Evolutionary conservation across 257 asterid species (phyloP).

Genomic region (Primulina tabacum): DNA sequence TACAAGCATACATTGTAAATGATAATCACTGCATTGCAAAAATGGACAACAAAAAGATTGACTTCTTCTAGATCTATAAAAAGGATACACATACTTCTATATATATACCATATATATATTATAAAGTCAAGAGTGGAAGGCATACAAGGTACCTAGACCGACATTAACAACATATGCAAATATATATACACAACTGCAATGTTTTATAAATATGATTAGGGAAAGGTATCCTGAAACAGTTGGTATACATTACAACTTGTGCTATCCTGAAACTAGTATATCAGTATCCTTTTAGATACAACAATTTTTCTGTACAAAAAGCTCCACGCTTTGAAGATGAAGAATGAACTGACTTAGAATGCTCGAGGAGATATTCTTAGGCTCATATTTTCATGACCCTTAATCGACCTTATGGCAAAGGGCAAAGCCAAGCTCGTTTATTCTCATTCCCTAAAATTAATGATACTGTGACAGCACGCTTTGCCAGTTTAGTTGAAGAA

Average conservation of each 20-base stretch:
- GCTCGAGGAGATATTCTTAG: conserved; percentile 7
- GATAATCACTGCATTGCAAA: too few relatives aligned
- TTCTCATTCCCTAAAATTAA: neutral
- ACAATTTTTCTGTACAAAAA: conserved; percentile 34
- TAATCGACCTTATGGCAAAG: conserved; percentile 9
- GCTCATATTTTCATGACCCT: conserved; percentile 25
- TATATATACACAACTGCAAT: too few relatives aligned
- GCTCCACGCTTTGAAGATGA: conserved; percentile 22
- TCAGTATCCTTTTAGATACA: neutral
- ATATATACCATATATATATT: too few relatives aligned
- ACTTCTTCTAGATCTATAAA: too few relatives aligned
- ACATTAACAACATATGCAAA: too few relatives aligned
- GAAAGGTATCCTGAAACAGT: too few relatives aligned
- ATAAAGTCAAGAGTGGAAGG: too few relatives aligned
- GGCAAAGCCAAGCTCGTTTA: conserved; percentile 20
- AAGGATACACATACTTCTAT: too few relatives aligned
- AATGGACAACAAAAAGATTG: too few relatives aligned
- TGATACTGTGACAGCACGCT: conserved; percentile 3
- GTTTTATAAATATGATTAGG: too few relatives aligned
- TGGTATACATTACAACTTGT: neutral
- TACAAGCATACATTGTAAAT: too few relatives aligned
- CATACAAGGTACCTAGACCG: too few relatives aligned
- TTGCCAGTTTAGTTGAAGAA: conserved; percentile 68
- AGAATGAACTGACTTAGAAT: conserved; percentile 20
- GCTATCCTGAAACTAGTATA: neutral